Base-by-base conservation (phyloP, 352 stramenopile genomes). In the Phytopythium ostracodes region DNA sequence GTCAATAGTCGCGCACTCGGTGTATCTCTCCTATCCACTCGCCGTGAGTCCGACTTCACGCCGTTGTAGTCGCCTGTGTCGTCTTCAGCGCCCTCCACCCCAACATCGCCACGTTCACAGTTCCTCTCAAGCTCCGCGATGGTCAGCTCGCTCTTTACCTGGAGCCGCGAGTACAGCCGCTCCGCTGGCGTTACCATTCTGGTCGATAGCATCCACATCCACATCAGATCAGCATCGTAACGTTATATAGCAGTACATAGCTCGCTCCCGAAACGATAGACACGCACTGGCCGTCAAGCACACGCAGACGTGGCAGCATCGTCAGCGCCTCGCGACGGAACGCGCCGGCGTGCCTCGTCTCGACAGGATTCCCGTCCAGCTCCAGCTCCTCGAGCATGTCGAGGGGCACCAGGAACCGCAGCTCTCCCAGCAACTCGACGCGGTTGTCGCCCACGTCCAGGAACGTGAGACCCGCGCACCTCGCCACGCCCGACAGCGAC, bases 321-420 rank as follows among this genome's bases (percentile, higher is more conserved):
- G 59, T 47, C 31, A 90, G 65, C 47, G 86, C 76, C 20, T 90
- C 76, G 9, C 72, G 70, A 0, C 83, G 71, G 53, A 88, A 89
- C 4, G 67, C 31, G 18, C 47, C n/a, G 0, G 77, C 73, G 29
- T 40, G 50, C 4, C 52, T 33, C 31, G 18, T 11, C 31, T 44
- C 52, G 27, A 92, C 73, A 11, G 81, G 76, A 18, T 92, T 92
- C 6, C 71, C 77, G 65, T 89, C 62, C 9, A 92, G 62, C 40
- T 57, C 64, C 11, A 92, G 71, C 14, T 79, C 67, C 1, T 66
- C 64, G 2, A 92, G 71, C 12, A 70, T 49, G 31, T 59, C 35
- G 17, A 90, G 68, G n/a, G 70, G n/a, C 56, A 79, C 68, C 31
- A 92, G 60, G 44, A 74, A 75, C 29, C 72, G 70, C 57, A 92